Evolutionary conservation across 441 rosid genomes (phyloP).

Genomic region (Populus tomentosa): DNA sequence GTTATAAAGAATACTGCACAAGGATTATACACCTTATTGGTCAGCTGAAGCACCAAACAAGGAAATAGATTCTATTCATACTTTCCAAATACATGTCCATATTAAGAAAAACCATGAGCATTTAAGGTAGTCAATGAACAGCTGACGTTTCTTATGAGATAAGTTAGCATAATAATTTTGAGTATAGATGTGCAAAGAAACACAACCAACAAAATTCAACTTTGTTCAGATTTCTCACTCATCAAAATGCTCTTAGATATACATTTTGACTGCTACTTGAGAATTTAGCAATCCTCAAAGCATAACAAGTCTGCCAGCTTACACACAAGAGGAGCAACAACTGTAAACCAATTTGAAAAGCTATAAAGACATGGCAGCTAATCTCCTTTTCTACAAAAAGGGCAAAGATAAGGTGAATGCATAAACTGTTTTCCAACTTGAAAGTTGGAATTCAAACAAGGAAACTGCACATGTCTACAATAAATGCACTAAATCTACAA

Average conservation of each 20-base stretch:
- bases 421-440: not conserved
- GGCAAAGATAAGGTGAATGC: not conserved
- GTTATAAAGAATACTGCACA: not conserved
- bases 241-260: not conserved
- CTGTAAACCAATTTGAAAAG: not conserved
- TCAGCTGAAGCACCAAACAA: not conserved
- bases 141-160: not conserved
- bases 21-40: not conserved
- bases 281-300: not conserved
- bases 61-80: not conserved
- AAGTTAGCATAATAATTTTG: not conserved
- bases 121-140: not conserved
- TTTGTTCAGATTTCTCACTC: not conserved
- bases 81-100: not conserved
- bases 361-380: not conserved
- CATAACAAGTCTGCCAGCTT: not conserved
- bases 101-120: not conserved
- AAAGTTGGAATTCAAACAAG: not conserved
- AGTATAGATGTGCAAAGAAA: not conserved
- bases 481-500: not conserved
- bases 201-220: not conserved
- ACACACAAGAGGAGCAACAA: not conserved
- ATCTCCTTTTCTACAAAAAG: not conserved
- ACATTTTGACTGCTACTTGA: not conserved
- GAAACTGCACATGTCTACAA: not conserved